A percentile compares a stretch with the other conserved stretches of the same genome.
phyloP scores from a whole-genome alignment of 257 asterid species.

The Phtheirospermum japonicum region DNA sequence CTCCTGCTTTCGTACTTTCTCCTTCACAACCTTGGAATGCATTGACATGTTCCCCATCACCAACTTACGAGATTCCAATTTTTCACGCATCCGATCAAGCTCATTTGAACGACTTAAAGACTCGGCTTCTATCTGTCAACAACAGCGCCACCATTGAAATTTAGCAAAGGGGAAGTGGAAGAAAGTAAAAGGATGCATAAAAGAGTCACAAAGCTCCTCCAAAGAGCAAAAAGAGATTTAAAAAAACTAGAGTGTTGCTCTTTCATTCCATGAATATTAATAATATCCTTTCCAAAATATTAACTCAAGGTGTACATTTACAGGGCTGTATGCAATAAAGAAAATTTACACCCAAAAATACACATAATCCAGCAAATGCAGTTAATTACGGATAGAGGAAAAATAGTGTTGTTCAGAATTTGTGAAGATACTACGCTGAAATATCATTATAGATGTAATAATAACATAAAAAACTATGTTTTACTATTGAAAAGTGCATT shows the following conservation, averaged over 20 bases:
- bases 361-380: not conserved
- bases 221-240: slow-evolving; percentile 7
- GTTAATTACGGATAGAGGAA: not conserved
- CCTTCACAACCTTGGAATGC: slow-evolving; percentile 81
- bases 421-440: not conserved
- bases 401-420: not conserved
- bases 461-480: not conserved
- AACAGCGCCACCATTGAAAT: slow-evolving; percentile 30
- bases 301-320: too few species aligned
- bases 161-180: slow-evolving; percentile 22
- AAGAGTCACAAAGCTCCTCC: slow-evolving; percentile 2
- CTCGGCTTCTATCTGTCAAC: slow-evolving; percentile 68
- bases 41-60: slow-evolving; percentile 92
- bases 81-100: slow-evolving; percentile 83
- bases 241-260: slow-evolving; percentile 17
- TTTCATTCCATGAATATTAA: not conserved
- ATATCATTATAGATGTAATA: slow-evolving; percentile 6
- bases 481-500: not conserved
- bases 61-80: slow-evolving; percentile 71
- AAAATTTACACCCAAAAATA: not conserved
- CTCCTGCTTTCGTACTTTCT: slow-evolving; percentile 81
- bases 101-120: slow-evolving; percentile 67
- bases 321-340: not conserved
- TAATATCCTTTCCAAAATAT: not conserved
- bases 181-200: slow-evolving; percentile 9